Conservation (phyloP, 164 flowering plant genomes). For the Kingdonia uniflora region DNA sequence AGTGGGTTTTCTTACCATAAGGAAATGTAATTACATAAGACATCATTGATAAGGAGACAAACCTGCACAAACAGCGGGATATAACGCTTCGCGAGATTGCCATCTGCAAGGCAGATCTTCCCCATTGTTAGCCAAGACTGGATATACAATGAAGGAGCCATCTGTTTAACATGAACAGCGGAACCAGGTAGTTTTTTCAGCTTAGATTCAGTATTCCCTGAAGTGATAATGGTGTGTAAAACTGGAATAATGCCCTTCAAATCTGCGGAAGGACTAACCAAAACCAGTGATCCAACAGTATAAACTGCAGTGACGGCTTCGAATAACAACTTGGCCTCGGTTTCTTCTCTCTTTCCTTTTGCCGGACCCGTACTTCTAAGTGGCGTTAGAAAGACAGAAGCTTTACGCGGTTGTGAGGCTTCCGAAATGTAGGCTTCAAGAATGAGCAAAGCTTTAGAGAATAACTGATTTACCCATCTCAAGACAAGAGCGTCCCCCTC, state of each 20-base stretch:
- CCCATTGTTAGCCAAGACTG: slow-evolving; percentile 97
- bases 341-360: slow-evolving; percentile 27
- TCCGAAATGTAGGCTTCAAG: slow-evolving; percentile 46
- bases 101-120: slow-evolving; percentile 91
- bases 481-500: slow-evolving; percentile 65
- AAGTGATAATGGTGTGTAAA: slow-evolving; percentile 73
- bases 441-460: slow-evolving; percentile 51
- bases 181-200: slow-evolving; percentile 35
- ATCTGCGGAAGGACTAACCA: slow-evolving; percentile 69
- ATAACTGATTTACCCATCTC: slow-evolving; percentile 55
- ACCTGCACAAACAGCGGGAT: slow-evolving; percentile 97
- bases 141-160: slow-evolving; percentile 61
- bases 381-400: slow-evolving; percentile 43
- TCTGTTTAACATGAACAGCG: slow-evolving; percentile 35
- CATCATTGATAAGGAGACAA: neutral
- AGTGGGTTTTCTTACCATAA: no score
- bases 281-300: slow-evolving; percentile 74
- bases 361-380: slow-evolving; percentile 21
- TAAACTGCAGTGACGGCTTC: slow-evolving; percentile 60
- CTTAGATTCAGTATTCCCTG: slow-evolving; percentile 44
- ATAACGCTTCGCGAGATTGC: slow-evolving; percentile 75
- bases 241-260: slow-evolving; percentile 44
- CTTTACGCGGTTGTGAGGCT: slow-evolving; percentile 28
- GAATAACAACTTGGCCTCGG: slow-evolving; percentile 17
- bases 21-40: neutral